phyloP scores from a whole-genome alignment of 768 basidiomycete species.

The Hericium erinaceus region DNA sequence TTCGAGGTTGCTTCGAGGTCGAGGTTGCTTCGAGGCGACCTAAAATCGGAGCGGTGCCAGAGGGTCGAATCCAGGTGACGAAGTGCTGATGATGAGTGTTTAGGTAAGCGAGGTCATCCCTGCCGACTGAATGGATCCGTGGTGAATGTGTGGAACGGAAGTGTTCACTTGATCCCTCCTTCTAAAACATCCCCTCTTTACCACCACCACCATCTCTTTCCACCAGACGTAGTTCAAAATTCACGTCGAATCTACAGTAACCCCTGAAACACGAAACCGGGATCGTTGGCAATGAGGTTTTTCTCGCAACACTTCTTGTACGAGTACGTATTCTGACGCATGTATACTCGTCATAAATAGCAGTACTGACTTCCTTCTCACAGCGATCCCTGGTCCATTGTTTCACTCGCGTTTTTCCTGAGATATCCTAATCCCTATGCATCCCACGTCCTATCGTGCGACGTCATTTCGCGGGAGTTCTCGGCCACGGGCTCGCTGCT shows the following conservation, averaged over 20 bases:
- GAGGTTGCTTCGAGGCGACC: too few species aligned
- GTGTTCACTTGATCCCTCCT: not conserved
- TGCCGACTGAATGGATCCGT: too few species aligned
- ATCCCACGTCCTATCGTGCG: slow-evolving; percentile 88
- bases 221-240: not conserved
- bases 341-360: not conserved
- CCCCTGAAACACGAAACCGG: slow-evolving; percentile 13
- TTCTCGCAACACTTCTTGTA: slow-evolving; percentile 48
- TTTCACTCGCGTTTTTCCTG: slow-evolving; percentile 87
- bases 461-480: slow-evolving; percentile 80
- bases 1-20: too few species aligned
- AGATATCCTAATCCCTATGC: slow-evolving; percentile 96
- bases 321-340: slow-evolving; percentile 30
- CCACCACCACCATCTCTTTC: slow-evolving; percentile 1
- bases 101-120: too few species aligned
- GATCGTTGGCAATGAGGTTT: slow-evolving; percentile 43
- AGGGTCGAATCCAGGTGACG: too few species aligned
- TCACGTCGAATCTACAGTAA: not conserved
- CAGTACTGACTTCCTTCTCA: slow-evolving; percentile 6
- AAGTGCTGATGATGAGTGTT: too few species aligned
- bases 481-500: slow-evolving; percentile 66
- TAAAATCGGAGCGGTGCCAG: too few species aligned
- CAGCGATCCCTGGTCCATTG: slow-evolving; percentile 91
- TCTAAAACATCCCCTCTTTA: not conserved
- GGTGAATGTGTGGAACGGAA: too few species aligned